Conservation (phyloP, 108 stramenopile species). For the Pelagomonas calceolata region DNA sequence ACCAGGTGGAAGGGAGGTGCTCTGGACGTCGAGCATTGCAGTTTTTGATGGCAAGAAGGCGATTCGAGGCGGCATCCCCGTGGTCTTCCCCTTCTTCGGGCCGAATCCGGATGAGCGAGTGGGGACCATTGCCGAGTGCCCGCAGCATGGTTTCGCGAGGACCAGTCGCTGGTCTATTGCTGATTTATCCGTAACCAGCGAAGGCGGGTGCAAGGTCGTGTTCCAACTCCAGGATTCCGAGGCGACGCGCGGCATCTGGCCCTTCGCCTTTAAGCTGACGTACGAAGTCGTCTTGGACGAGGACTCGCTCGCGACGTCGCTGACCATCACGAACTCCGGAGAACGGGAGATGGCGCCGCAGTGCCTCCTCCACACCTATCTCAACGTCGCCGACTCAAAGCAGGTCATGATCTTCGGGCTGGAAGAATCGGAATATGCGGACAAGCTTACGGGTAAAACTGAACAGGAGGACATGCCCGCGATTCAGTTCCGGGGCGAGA, state of each 20-base stretch:
- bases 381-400: background rate
- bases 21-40: background rate
- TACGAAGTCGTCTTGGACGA: constrained; percentile 2
- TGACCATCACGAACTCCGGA: background rate
- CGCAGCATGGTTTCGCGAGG: constrained; percentile 18
- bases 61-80: constrained; percentile 15
- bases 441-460: constrained; percentile 11
- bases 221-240: background rate
- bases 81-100: constrained; percentile 18
- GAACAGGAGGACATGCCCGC: background rate
- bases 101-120: background rate
- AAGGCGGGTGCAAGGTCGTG: background rate
- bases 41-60: constrained; percentile 12
- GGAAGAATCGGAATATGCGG: background rate
- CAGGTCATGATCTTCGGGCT: constrained; percentile 4
- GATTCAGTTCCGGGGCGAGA: background rate
- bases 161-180: background rate
- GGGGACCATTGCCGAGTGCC: background rate
- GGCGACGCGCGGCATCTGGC: constrained; percentile 7
- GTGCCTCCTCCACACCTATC: constrained; percentile 22
- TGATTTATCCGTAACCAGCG: too few relatives aligned
- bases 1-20: background rate
- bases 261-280: background rate
- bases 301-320: background rate
- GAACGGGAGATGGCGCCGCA: background rate